Percentiles rank a stretch among this genome's conserved stretches.
These are phyloP conservation scores for Diplosphaera chodatii DNA, from an alignment of 139 green algal species.

Conservation along the genomic window DNA sequence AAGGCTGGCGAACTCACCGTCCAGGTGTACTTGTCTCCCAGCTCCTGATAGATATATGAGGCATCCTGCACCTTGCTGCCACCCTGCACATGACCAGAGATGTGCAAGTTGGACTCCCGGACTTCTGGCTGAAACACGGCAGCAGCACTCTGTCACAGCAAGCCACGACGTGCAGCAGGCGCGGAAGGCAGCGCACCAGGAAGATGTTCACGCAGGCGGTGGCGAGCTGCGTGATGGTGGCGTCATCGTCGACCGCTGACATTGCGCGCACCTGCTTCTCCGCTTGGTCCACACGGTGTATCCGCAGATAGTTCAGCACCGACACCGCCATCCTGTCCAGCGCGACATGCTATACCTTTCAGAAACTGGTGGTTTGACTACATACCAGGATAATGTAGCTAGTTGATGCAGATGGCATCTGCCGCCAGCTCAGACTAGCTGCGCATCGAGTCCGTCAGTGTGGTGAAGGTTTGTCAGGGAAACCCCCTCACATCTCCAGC, in stretches of 20 bases:
- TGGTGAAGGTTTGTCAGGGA: background rate
- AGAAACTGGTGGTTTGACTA: too few species aligned
- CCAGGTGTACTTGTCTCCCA: conserved; percentile 93
- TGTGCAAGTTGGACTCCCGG: too few species aligned
- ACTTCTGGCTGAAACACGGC: too few species aligned
- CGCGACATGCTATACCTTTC: too few species aligned
- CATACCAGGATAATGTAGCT: too few species aligned
- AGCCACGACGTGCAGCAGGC: too few species aligned
- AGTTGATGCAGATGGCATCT: too few species aligned
- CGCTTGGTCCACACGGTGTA: conserved; percentile 87
- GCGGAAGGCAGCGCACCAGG: conserved; percentile 63
- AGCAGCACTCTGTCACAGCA: too few species aligned
- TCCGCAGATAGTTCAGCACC: conserved; percentile 80
- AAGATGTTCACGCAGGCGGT: conserved; percentile 85
- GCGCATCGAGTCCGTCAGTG: too few species aligned
- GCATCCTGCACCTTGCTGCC: conserved; percentile 93
- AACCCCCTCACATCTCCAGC: conserved; percentile 85
- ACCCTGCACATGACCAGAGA: too few species aligned
- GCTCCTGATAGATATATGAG: conserved; percentile 89
- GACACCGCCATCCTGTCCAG: conserved; percentile 55
- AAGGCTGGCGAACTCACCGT: too few species aligned
- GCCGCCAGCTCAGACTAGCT: too few species aligned
- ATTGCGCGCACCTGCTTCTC: conserved; percentile 82
- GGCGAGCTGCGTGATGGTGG: conserved; percentile 90
- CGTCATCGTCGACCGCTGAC: conserved; percentile 87